phyloP scores from a whole-genome alignment of 2,329 filamentous ascomycete species.

The Aspergillus brunneoviolaceus region DNA sequence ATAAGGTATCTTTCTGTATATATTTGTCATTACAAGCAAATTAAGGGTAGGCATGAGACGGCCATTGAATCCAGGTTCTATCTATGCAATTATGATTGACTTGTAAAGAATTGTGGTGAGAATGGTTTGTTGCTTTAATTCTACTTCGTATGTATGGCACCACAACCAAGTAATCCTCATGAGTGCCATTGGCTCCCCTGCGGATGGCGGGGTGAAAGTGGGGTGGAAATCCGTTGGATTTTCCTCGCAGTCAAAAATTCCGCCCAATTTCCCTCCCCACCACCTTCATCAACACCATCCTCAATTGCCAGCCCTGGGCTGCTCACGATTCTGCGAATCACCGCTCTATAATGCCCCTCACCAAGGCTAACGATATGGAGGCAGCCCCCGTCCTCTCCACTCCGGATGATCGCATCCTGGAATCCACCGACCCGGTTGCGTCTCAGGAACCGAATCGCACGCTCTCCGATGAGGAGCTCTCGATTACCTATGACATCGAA shows the following conservation, averaged over 20 bases:
- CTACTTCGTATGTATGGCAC: not conserved
- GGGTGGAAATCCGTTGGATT: slow-evolving; percentile 21
- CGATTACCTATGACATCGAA: slow-evolving; percentile 77
- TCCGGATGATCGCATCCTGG: slow-evolving; percentile 61
- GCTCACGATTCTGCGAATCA: not conserved
- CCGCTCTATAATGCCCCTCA: not conserved
- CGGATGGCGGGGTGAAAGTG: slow-evolving; percentile 35
- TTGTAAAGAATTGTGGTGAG: not conserved
- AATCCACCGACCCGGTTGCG: slow-evolving; percentile 49
- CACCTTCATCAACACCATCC: slow-evolving; percentile 1
- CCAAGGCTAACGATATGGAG: slow-evolving; percentile 36
- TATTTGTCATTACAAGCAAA: not conserved
- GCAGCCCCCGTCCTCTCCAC: slow-evolving; percentile 62
- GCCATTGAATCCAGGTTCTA: not conserved
- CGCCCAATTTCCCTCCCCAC: slow-evolving; percentile 12
- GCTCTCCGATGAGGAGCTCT: slow-evolving; percentile 67
- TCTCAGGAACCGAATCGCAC: slow-evolving; percentile 31
- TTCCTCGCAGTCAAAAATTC: slow-evolving; percentile 21
- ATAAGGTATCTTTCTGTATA: not conserved
- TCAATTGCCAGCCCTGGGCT: not conserved
- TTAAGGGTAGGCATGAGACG: not conserved
- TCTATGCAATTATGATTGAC: not conserved
- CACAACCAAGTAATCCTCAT: not conserved
- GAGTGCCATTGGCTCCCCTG: slow-evolving; percentile 16
- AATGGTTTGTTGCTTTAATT: not conserved